Percentiles rank a stretch among this genome's conserved stretches.
Evolutionary conservation across 345 rosid genomes (phyloP).

Genomic region (Citrus reticulata): DNA sequence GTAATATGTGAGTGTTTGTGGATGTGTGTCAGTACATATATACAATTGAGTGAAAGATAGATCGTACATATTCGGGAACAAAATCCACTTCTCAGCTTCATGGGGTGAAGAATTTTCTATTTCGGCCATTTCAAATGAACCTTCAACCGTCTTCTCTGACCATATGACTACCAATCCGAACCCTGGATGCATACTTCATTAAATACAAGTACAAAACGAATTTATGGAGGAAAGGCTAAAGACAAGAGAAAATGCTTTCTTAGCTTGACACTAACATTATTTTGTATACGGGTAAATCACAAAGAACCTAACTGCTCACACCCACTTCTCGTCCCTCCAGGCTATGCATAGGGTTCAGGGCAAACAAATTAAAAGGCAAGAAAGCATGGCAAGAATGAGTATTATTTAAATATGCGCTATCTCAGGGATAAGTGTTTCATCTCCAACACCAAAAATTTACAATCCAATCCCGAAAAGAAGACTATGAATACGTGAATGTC

Average conservation of each 20-base stretch:
- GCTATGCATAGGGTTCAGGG: not conserved
- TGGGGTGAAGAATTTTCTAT: slow-evolving; percentile 87
- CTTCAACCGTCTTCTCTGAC: slow-evolving; percentile 71
- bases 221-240: not conserved
- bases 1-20: not conserved
- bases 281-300: not conserved
- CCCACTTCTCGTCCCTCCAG: not conserved
- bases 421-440: not conserved
- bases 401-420: not conserved
- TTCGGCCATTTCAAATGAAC: slow-evolving; percentile 93
- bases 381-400: not conserved
- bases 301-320: not conserved
- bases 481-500: slow-evolving; percentile 4
- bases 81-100: slow-evolving; percentile 84
- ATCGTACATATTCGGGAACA: slow-evolving; percentile 74
- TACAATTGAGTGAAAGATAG: not conserved
- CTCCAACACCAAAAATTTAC: not conserved
- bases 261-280: slow-evolving; percentile 8
- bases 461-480: not conserved
- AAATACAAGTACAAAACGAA: slow-evolving; percentile 10
- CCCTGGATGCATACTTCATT: slow-evolving; percentile 48
- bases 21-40: not conserved
- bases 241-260: not conserved
- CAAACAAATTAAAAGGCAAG: not conserved
- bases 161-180: slow-evolving; percentile 66